Evolutionary conservation across 805 yeast species (phyloP), one percentile per base, ranked within the genome.

Genomic region (Wickerhamomyces tratensis): DNA sequence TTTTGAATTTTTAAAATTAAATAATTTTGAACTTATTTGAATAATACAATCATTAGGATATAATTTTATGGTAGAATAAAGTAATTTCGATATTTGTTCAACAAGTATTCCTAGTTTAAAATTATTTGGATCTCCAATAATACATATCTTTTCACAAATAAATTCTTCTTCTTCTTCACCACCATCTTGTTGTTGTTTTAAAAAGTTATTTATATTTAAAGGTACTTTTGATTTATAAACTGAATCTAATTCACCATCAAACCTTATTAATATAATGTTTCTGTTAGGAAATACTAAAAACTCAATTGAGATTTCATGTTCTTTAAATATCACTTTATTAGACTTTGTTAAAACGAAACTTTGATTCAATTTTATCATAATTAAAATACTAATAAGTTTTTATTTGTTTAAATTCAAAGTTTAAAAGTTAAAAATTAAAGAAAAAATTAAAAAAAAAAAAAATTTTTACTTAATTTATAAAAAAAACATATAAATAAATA

Each of bases 121-220:
- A 20, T 54, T 43, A 2, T 41, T n/a, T 20, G 41, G 36, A 31
- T 49, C 47, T 0, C 60, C 60, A 11, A 56, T 42, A 5, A 54
- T 33, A 31, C 58, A 52, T 1, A 33, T 41, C 35, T 56, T 56
- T 4, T 56, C 57, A 37, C 50, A 46, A 0, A 86, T 7, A 62
- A 76, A 8, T 68, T 85, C n/a, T 87, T 35, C 36, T 3, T 37
- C n/a, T 1, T n/a, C n/a, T n/a, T n/a, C n/a, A n/a, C n/a, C n/a
- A n/a, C n/a, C n/a, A n/a, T n/a, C n/a, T n/a, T n/a, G n/a, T n/a
- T n/a, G n/a, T n/a, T n/a, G n/a, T n/a, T 38, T 36, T 8, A 36
- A 34, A 5, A 12, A n/a, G 11, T 35, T 6, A 9, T 25, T 36
- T 11, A 46, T 35, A 15, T 48, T 50, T 5, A 33, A 42, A 8